Conservation (phyloP, 1,139 yeast species). For the Yamadazyma jaroonii region DNA sequence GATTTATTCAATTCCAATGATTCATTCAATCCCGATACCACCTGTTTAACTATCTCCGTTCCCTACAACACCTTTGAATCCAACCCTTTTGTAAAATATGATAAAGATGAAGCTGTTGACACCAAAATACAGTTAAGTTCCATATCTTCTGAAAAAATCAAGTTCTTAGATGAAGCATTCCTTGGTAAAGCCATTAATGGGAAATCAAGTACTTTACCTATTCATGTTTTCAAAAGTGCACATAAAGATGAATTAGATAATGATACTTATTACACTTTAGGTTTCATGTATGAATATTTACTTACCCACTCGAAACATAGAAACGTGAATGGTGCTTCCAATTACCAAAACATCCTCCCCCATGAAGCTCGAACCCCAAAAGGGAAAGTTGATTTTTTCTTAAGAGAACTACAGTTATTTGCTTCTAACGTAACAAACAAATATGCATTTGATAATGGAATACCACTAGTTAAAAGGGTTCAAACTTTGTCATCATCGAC, state of each 20-base stretch:
- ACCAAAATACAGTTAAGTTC: conserved; percentile 29
- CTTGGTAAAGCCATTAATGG: conserved; percentile 29
- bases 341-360: conserved; percentile 1
- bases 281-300: conserved; percentile 30
- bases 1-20: neutral
- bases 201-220: conserved; percentile 22
- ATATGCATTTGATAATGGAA: conserved; percentile 21
- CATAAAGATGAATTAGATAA: conserved; percentile 11
- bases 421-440: conserved; percentile 23
- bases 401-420: conserved; percentile 26
- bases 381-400: conserved; percentile 16
- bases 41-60: conserved; percentile 39
- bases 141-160: conserved; percentile 12
- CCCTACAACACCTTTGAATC: conserved; percentile 31
- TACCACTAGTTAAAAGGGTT: conserved; percentile 27
- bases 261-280: conserved; percentile 33
- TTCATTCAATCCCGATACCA: conserved; percentile 6
- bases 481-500: conserved; percentile 18
- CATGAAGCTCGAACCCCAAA: neutral
- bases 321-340: conserved; percentile 30
- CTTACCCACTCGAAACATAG: conserved; percentile 31
- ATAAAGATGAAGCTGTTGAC: conserved; percentile 18
- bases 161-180: conserved; percentile 22
- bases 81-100: conserved; percentile 25
- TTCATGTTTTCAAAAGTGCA: conserved; percentile 22